Percentiles rank a stretch among this genome's conserved stretches.
These are phyloP conservation scores for Tetratostichococcus sp. DNA, from an alignment of 139 green algal species.

Conservation along the genomic window DNA sequence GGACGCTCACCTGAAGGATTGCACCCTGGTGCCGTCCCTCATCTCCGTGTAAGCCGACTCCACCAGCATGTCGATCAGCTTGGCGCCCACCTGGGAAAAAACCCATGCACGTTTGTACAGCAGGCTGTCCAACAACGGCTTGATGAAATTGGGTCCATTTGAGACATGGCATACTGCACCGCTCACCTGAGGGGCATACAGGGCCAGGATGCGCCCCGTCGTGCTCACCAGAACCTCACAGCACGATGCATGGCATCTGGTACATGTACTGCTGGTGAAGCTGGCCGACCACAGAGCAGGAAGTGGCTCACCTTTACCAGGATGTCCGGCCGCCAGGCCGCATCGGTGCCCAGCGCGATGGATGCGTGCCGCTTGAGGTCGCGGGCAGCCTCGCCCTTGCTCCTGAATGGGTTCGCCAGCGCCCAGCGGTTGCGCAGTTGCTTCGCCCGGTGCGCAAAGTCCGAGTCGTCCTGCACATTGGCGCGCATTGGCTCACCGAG, in stretches of 20 bases:
- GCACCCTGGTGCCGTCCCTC: constrained; percentile 24
- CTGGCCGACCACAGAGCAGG: too few relatives aligned
- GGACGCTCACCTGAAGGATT: constrained; percentile 23
- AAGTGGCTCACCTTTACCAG: background rate
- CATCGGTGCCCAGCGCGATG: background rate
- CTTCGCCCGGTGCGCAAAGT: background rate
- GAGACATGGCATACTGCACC: too few relatives aligned
- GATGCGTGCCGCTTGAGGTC: background rate
- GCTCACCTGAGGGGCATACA: too few relatives aligned
- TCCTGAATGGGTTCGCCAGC: background rate
- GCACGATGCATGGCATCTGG: too few relatives aligned
- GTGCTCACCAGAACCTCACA: too few relatives aligned
- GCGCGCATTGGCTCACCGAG: background rate
- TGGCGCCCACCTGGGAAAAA: background rate
- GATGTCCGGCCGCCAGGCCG: background rate
- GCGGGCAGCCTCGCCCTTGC: background rate
- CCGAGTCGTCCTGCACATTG: background rate
- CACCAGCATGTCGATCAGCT: background rate
- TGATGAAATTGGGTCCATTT: too few relatives aligned
- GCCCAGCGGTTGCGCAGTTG: background rate
- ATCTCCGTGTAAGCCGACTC: constrained; percentile 20
- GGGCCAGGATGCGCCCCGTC: too few relatives aligned
- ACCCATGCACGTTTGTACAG: too few relatives aligned
- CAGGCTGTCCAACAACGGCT: too few relatives aligned
- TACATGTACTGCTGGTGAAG: too few relatives aligned